Conservation (phyloP, 164 flowering plant species). For the Pachysandra terminalis region DNA sequence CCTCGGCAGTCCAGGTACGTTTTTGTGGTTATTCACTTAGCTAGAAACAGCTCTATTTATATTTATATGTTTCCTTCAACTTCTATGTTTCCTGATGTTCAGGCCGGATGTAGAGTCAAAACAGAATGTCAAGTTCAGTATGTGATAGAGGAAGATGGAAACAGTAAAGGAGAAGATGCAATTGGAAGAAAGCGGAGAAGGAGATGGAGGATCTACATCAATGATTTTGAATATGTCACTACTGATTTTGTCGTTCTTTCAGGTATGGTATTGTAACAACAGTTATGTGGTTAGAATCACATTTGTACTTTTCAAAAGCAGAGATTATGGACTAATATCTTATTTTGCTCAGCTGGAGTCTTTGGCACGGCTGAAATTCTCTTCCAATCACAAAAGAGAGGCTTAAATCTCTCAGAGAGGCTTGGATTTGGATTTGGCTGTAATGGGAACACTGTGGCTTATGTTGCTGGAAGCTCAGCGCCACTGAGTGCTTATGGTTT, state of each 20-base stretch:
- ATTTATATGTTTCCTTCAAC: background rate
- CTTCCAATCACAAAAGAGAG: slow-evolving; percentile 49
- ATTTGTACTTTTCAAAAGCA: no score
- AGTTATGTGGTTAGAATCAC: no score
- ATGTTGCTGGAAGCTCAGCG: slow-evolving; percentile 44
- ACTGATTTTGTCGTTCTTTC: slow-evolving; percentile 57
- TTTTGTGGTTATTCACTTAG: background rate
- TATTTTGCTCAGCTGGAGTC: slow-evolving; percentile 44
- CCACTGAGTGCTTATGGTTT: slow-evolving; percentile 32
- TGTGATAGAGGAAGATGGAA: slow-evolving; percentile 28
- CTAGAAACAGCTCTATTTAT: background rate
- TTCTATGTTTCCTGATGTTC: slow-evolving; percentile 5
- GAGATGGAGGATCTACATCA: slow-evolving; percentile 52
- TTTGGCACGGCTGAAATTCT: slow-evolving; percentile 51
- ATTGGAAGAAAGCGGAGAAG: slow-evolving; percentile 18
- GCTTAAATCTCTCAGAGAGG: slow-evolving; percentile 40
- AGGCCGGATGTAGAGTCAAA: slow-evolving; percentile 57
- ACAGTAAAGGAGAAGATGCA: slow-evolving; percentile 5
- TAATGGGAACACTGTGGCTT: slow-evolving; percentile 54
- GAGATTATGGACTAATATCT: background rate
- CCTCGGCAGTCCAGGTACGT: slow-evolving; percentile 44
- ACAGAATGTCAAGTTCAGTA: slow-evolving; percentile 48
- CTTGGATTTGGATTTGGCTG: slow-evolving; percentile 55
- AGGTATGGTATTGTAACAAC: slow-evolving; percentile 25
- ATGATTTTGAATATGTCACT: slow-evolving; percentile 38